Evolutionary conservation across 345 rosid species (phyloP).

Genomic region (Odontarrhena argentea): DNA sequence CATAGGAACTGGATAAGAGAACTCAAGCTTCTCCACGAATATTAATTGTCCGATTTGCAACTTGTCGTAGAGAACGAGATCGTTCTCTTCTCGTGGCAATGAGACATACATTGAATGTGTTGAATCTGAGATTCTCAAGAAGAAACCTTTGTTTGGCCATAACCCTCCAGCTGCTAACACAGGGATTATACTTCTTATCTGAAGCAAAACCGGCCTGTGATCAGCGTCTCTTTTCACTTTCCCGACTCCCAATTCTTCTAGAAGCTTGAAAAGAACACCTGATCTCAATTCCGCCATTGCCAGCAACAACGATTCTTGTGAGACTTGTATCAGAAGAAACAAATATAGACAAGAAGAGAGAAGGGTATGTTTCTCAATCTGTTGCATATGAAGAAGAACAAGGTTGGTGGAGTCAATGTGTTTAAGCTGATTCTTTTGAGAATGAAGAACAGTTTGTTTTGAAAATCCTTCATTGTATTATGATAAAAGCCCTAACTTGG

Average conservation of each 20-base stretch:
- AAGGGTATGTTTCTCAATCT: constrained; percentile 25
- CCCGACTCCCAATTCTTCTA: constrained; percentile 52
- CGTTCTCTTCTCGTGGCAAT: constrained; percentile 64
- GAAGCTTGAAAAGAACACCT: constrained; percentile 65
- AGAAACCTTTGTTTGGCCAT: constrained; percentile 80
- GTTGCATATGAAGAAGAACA: constrained; percentile 25
- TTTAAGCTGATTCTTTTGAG: constrained; percentile 10
- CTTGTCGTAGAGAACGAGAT: constrained; percentile 59
- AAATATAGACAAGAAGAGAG: neutral
- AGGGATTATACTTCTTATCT: constrained; percentile 78
- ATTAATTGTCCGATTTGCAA: constrained; percentile 64
- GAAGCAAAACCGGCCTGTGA: constrained; percentile 54
- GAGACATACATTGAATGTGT: constrained; percentile 65
- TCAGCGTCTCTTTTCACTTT: constrained; percentile 36
- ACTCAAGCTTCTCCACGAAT: constrained; percentile 57
- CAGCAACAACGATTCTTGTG: neutral
- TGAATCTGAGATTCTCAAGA: constrained; percentile 62
- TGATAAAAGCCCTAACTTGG: constrained; percentile 25
- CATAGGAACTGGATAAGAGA: constrained; percentile 68
- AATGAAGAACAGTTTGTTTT: neutral
- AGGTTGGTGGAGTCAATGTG: constrained; percentile 7
- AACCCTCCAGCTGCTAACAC: constrained; percentile 62
- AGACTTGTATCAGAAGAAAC: constrained; percentile 16
- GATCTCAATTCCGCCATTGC: constrained; percentile 53
- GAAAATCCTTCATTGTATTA: neutral